Evolutionary conservation across 2,329 filamentous ascomycete species (phyloP), one percentile per base, ranked within the genome.

Genomic region (Neofusicoccum parvum): DNA sequence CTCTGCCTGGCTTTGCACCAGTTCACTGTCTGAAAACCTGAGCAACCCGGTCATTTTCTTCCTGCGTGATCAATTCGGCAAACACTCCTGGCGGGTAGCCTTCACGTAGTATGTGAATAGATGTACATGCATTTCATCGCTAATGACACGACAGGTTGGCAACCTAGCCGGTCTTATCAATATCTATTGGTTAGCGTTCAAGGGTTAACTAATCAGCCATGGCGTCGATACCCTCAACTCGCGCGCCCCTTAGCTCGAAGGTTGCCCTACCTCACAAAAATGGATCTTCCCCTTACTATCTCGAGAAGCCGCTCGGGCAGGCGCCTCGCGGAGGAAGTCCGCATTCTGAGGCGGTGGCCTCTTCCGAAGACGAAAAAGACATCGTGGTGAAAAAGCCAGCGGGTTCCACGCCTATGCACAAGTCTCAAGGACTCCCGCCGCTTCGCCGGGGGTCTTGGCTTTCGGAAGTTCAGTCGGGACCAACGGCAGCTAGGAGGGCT

Each of bases 301-400:
- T 65, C 12, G 64, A 54, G 11, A 65, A 59, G 23, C 53, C 63
- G 4, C 46, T 60, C 9, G 50, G 54, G 36, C 56, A 65, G 11
- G 53, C 50, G 2, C 56, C 64, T 46, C 64, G 64, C 5, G 64
- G 64, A 37, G 64, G 64, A 7, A 97, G 94, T 1, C 94, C 94
- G 23, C 95, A 98, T 75, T 97, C 94, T 3, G 94, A 98, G 76
- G 94, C 92, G 60, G 82, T 98, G 67, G 93, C 91, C 62, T 98
- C 94, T 70, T 97, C 94, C 12, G 95, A 98, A 77, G 95, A 98
- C 76, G 95, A 99, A 78, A 85, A 83, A 65, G 91, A 97, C 67
- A 43, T 53, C n/a, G 58, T 66, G 6, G 56, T 46, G 17, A 64
- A 62, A 32, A 64, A 67, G 39, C 37, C 62, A 27, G 32, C 39